Evolutionary conservation across 2,329 filamentous ascomycete genomes (phyloP).

Genomic region (Nigrograna mackinnonii): DNA sequence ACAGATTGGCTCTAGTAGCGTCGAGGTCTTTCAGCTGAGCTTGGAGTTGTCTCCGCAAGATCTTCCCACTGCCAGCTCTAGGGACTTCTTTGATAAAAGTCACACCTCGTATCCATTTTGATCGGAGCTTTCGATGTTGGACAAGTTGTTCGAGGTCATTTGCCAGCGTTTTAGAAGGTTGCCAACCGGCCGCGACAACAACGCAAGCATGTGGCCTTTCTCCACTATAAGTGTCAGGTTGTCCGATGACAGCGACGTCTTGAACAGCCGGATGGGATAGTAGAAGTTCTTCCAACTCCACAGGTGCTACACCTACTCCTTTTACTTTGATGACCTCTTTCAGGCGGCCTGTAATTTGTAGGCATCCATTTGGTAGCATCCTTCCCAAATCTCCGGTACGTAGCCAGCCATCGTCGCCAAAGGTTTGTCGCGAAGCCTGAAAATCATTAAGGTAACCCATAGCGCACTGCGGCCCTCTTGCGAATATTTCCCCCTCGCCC

Average conservation of each 20-base stretch:
- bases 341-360: conserved; percentile 64
- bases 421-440: conserved; percentile 48
- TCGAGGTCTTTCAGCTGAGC: too few relatives aligned
- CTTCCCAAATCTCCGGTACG: conserved; percentile 63
- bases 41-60: conserved; percentile 65
- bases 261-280: conserved; percentile 60
- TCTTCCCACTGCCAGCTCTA: conserved; percentile 67
- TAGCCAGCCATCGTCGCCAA: conserved; percentile 54
- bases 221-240: conserved; percentile 56
- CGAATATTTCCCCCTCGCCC: conserved; percentile 54
- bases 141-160: conserved; percentile 48
- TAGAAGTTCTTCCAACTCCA: conserved; percentile 65
- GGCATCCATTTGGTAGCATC: conserved; percentile 59
- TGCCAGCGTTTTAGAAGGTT: conserved; percentile 24
- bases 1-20: too few relatives aligned
- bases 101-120: conserved; percentile 49
- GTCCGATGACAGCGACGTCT: conserved; percentile 60
- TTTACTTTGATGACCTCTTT: conserved; percentile 72
- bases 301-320: conserved; percentile 64
- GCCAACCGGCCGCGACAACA: too few relatives aligned
- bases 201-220: conserved; percentile 52
- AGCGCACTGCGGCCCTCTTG: conserved; percentile 53
- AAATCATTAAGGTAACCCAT: conserved; percentile 55
- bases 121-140: conserved; percentile 48
- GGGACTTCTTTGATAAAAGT: conserved; percentile 53